Evolutionary conservation across 495 filamentous ascomycete genomes (phyloP), one percentile per base, ranked within the genome.

Genomic region (Aspergillus hancockii): DNA sequence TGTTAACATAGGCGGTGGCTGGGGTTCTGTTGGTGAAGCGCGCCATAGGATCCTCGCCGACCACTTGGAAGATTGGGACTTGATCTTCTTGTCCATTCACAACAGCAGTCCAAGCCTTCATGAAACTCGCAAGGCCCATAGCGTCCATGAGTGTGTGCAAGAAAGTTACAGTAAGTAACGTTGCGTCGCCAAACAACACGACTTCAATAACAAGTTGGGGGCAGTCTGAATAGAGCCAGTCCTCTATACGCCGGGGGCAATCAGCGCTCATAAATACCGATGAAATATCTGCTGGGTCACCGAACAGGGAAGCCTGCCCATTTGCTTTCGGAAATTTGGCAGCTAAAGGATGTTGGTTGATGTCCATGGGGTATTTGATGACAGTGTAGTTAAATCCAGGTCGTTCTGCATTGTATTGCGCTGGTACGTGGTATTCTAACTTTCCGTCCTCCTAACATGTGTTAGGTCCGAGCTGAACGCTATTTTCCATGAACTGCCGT

Each of bases 151-250:
- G 57, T 2, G 76, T 74, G 60, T 84, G 81, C 23, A 75, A 67
- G 60, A 67, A 82, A 10, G 63, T 67, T 19, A 81, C 52, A 4
- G 70, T 71, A 10, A 84, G 64, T 19, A 84, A 63, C 0, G 80
- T 84, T 8, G 75, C 70, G 62, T 84, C 75, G 12, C 64, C 57
- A 57, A 84, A 82, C 0, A 67, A 65, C 6, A 74, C 70, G 36
- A 81, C 70, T 47, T 82, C 78, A n/a, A 84, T 66, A 22, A 71
- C 63, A 14, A 83, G 64, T 62, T 79, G 79, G 13, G 81, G 80
- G 14, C 60, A 57, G 63, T 84, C 81, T 0, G 63, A 59, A 51
- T 75, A 72, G 23, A 81, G 23, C 57, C 73, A 83, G 53, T 82
- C 80, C 19, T 31, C 60, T 30, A 75, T 63, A 4, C 52, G 57